Conservation (phyloP, 2,329 filamentous ascomycete species). For the Paecilomyces sp. region DNA sequence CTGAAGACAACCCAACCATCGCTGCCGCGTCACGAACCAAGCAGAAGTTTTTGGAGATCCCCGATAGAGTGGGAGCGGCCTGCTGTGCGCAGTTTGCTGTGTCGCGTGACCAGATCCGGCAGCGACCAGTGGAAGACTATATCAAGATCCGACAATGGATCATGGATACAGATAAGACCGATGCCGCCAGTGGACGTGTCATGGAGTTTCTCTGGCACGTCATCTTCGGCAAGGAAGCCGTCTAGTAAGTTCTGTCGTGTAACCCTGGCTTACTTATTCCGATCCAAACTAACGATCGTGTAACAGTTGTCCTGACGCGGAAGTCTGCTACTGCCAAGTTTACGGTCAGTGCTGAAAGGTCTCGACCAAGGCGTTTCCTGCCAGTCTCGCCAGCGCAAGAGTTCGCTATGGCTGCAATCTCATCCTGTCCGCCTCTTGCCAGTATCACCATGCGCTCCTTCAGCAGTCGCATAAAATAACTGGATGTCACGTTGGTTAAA, state of each 20-base stretch:
- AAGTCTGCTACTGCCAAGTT: slow-evolving; percentile 30
- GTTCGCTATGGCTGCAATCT: no score
- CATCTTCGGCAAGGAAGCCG: slow-evolving; percentile 37
- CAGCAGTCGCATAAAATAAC: no score
- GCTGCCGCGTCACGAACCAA: slow-evolving; percentile 18
- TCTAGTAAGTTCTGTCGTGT: slow-evolving; percentile 25
- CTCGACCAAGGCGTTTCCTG: not conserved
- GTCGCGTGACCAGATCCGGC: slow-evolving; percentile 45
- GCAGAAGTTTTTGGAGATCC: slow-evolving; percentile 34
- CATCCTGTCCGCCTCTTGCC: no score
- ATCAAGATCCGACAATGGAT: slow-evolving; percentile 54
- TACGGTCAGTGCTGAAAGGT: slow-evolving; percentile 24
- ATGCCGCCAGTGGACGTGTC: slow-evolving; percentile 52
- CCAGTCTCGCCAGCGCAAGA: no score
- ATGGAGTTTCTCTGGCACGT: slow-evolving; percentile 63
- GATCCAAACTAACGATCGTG: slow-evolving; percentile 6
- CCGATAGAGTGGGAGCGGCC: slow-evolving; percentile 46
- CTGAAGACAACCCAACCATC: not conserved
- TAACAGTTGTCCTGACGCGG: slow-evolving; percentile 24
- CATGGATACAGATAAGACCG: slow-evolving; percentile 47
- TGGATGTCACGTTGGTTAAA: not conserved
- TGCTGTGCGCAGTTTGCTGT: slow-evolving; percentile 63
- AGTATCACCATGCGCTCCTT: no score
- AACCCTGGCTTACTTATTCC: not conserved
- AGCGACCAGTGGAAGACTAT: slow-evolving; percentile 48